These are phyloP conservation scores for Lodderomyces oxycetoniae DNA, from an alignment of 1,139 yeast genomes.

Conservation along the genomic window DNA sequence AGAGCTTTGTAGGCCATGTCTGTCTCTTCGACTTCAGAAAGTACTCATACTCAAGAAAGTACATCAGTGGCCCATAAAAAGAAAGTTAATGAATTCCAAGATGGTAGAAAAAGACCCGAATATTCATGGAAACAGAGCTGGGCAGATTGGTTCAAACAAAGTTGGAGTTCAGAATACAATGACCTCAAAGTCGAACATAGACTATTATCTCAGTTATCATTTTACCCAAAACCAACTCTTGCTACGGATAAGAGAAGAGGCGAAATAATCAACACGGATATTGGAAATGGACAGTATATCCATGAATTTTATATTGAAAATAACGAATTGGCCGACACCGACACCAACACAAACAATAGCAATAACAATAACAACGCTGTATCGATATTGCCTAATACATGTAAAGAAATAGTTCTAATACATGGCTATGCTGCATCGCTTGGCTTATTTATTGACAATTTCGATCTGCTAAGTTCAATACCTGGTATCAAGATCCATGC, in stretches of 20 bases:
- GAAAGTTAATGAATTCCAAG: conserved; percentile 14
- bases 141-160: conserved; percentile 37
- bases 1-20: no score
- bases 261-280: conserved; percentile 43
- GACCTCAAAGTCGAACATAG: conserved; percentile 30
- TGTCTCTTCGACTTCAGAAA: no score
- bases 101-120: conserved; percentile 18
- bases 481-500: conserved; percentile 46
- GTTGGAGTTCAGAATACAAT: conserved; percentile 19
- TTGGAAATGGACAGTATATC: conserved; percentile 45
- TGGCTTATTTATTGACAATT: conserved; percentile 42
- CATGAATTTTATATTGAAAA: conserved; percentile 54
- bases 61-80: no score
- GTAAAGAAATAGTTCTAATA: conserved; percentile 36
- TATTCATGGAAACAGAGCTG: conserved; percentile 31
- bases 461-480: conserved; percentile 32
- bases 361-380: background rate
- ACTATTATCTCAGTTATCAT: conserved; percentile 48
- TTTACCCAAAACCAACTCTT: conserved; percentile 49
- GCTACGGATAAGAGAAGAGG: conserved; percentile 42
- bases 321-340: conserved; percentile 16
- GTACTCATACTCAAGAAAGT: no score
- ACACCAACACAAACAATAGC: background rate
- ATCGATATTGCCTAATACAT: background rate
- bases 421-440: conserved; percentile 48